Evolutionary conservation across 2,329 filamentous ascomycete genomes (phyloP), one percentile per base, ranked within the genome.

Genomic region (Coniochaeta ligniaria): DNA sequence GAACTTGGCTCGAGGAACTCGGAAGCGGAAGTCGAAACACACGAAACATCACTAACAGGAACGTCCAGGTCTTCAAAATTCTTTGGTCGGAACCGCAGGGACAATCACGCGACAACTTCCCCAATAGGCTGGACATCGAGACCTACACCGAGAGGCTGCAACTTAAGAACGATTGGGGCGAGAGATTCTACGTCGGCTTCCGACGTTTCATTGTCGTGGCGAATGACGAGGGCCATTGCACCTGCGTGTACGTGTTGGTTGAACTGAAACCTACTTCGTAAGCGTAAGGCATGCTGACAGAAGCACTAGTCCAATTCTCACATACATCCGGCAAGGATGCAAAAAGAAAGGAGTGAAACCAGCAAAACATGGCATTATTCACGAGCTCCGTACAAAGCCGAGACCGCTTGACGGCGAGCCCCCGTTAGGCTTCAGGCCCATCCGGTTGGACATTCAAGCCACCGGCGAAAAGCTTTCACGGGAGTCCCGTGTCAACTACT

Each of bases 401-500:
- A 63, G 59, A 2, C 64, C 65, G 20, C 63, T 82, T 1, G 61
- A 69, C 1, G 68, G 70, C 11, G 83, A 85, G 66, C 79, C 79
- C 1, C 58, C 66, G 0, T 74, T 83, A 9, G 83, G 83, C 0
- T 83, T 80, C 57, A 36, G 65, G 0, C 76, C 82, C 0, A 74
- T 84, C 38, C 71, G 71, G 31, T 73, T 83, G 47, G 68, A 74
- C 0, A 75, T 84, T 22, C 72, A 69, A 22, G 70, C 74, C 4
- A 69, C 73, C 16, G 35, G 80, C 85, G 62, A 76, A 70, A 24
- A 20, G 59, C 73, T 85, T 7, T 73, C 74, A 12, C 73, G 65
- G 33, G 77, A 81, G 62, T 86, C 83, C 14, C 78, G 83, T 6
- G 76, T 84, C 64, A 84, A 85, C 70, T 85, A 85, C 68, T 79